These are phyloP conservation scores for Sporothrix globosa DNA, from an alignment of 2,329 filamentous ascomycete species.

Conservation along the genomic window DNA sequence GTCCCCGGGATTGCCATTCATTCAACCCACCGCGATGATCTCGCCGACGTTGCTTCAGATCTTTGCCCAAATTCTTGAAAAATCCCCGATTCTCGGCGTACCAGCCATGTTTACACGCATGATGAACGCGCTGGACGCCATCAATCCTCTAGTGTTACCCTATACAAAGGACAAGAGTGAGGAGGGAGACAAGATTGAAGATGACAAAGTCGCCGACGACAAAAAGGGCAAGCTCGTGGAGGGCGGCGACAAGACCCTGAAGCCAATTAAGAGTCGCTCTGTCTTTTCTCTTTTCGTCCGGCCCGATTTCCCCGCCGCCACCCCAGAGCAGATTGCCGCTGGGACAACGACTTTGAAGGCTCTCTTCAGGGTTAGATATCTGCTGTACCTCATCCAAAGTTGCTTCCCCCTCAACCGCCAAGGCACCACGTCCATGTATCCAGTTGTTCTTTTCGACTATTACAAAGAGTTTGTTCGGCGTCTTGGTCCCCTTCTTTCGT, in stretches of 20 bases:
- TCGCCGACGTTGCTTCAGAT: slow-evolving; percentile 73
- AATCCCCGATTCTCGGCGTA: slow-evolving; percentile 76
- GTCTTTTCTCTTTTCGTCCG: slow-evolving; percentile 72
- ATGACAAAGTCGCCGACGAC: background rate
- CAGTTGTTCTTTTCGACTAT: slow-evolving; percentile 82
- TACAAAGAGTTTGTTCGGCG: slow-evolving; percentile 74
- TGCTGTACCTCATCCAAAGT: slow-evolving; percentile 74
- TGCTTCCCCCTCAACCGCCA: slow-evolving; percentile 73
- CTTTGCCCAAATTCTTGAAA: slow-evolving; percentile 76
- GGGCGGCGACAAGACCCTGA: background rate
- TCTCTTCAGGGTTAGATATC: slow-evolving; percentile 73
- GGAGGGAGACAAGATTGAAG: background rate
- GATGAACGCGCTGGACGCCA: slow-evolving; percentile 67
- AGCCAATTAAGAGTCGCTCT: slow-evolving; percentile 45
- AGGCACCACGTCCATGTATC: slow-evolving; percentile 66
- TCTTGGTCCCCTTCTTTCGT: slow-evolving; percentile 76
- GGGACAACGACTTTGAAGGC: slow-evolving; percentile 81
- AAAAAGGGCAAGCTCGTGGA: background rate
- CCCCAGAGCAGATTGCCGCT: slow-evolving; percentile 51
- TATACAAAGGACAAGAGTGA: slow-evolving; percentile 39
- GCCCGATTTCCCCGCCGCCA: slow-evolving; percentile 45
- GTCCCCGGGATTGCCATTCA: slow-evolving; percentile 75
- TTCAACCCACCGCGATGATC: slow-evolving; percentile 68
- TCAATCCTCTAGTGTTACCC: slow-evolving; percentile 66
- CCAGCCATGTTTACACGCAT: slow-evolving; percentile 78